phyloP scores from a whole-genome alignment of 1,139 yeast species.

The Wickerhamomyces sp. region DNA sequence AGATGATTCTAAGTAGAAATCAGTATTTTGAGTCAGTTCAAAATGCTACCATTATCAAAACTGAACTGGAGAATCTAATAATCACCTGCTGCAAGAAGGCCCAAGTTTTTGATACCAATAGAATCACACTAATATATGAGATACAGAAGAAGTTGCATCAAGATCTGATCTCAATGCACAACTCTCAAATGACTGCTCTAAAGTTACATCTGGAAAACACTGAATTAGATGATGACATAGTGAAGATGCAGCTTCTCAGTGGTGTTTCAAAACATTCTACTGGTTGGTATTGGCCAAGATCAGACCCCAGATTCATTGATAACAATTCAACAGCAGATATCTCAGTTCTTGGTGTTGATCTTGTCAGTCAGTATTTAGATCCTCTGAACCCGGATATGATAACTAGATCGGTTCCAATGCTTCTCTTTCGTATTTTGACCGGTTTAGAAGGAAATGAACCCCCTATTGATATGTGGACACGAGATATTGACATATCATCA shows the following conservation, averaged over 20 bases:
- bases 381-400: constrained; percentile 2
- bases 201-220: background rate
- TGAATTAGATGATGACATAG: constrained; percentile 3
- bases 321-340: background rate
- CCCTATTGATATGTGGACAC: constrained; percentile 12
- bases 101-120: constrained; percentile 14
- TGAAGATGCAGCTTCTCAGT: constrained; percentile 9
- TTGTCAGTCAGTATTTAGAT: constrained; percentile 14
- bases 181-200: constrained; percentile 2
- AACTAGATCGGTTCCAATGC: constrained; percentile 17
- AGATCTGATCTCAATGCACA: constrained; percentile 6
- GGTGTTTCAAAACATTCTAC: background rate
- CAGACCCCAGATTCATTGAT: constrained; percentile 11
- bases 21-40: constrained; percentile 8
- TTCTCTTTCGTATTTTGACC: constrained; percentile 8
- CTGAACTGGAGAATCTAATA: constrained; percentile 12
- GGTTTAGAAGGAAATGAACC: constrained; percentile 5
- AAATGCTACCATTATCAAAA: background rate
- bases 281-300: constrained; percentile 24
- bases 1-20: constrained; percentile 3
- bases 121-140: constrained; percentile 10
- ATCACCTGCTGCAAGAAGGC: constrained; percentile 6
- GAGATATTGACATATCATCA: constrained; percentile 12
- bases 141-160: constrained; percentile 10
- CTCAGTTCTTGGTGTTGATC: constrained; percentile 16